phyloP scores from a whole-genome alignment of 352 stramenopile species.

The Hyaloperonospora brassicae region DNA sequence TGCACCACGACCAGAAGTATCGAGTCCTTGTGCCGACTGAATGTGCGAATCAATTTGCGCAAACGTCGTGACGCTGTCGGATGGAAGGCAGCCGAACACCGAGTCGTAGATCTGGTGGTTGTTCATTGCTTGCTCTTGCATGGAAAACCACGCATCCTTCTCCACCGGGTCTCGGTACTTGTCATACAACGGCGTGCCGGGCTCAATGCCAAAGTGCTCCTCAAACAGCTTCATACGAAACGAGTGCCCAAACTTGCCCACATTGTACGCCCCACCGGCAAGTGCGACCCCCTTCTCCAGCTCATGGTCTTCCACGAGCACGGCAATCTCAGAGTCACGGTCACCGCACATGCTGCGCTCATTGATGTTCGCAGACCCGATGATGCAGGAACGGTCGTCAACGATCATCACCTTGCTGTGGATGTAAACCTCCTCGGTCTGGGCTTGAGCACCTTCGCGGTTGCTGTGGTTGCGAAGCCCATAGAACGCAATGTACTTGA shows the following conservation, averaged over 20 bases:
- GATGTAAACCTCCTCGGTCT: slow-evolving; percentile 80
- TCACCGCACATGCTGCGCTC: slow-evolving; percentile 83
- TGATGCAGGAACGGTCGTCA: slow-evolving; percentile 71
- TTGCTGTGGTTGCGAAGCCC: slow-evolving; percentile 59
- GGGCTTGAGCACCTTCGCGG: slow-evolving; percentile 27
- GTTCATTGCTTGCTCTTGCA: slow-evolving; percentile 78
- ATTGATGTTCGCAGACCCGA: slow-evolving; percentile 84
- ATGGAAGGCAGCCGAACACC: slow-evolving; percentile 72
- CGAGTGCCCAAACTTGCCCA: slow-evolving; percentile 77
- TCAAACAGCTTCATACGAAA: slow-evolving; percentile 85
- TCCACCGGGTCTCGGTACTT: slow-evolving; percentile 56
- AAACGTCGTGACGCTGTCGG: slow-evolving; percentile 62
- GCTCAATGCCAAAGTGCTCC: slow-evolving; percentile 69
- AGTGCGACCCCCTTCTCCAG: slow-evolving; percentile 51
- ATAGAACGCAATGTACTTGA: slow-evolving; percentile 86
- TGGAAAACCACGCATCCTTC: slow-evolving; percentile 66
- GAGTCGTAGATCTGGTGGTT: slow-evolving; percentile 82
- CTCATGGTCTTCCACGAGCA: slow-evolving; percentile 72
- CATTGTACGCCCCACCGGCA: slow-evolving; percentile 32
- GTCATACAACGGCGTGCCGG: slow-evolving; percentile 39
- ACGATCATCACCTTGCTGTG: slow-evolving; percentile 90
- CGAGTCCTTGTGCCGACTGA: slow-evolving; percentile 21
- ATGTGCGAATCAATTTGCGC: slow-evolving; percentile 59
- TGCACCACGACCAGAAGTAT: slow-evolving; percentile 26
- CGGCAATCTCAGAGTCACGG: slow-evolving; percentile 83